phyloP scores from a whole-genome alignment of 2,329 filamentous ascomycete genomes.

The Ilyonectria robusta region DNA sequence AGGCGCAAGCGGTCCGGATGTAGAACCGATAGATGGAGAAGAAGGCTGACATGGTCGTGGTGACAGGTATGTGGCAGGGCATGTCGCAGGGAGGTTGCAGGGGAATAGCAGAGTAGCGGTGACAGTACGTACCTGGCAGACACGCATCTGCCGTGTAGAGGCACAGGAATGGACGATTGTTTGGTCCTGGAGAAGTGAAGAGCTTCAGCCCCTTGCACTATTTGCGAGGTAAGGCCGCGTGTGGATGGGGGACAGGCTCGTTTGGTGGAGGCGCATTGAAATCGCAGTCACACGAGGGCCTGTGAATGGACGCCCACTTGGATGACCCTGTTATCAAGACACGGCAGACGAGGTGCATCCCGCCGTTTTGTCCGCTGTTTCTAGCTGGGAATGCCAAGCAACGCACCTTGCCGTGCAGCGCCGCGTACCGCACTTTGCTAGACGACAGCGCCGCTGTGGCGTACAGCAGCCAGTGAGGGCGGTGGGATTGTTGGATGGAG shows the following conservation, averaged over 20 bases:
- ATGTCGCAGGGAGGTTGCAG: slow-evolving; percentile 7
- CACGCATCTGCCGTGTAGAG: background rate
- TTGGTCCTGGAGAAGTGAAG: slow-evolving; percentile 15
- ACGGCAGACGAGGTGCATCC: background rate
- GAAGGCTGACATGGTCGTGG: slow-evolving; percentile 8
- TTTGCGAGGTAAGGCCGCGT: slow-evolving; percentile 24
- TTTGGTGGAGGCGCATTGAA: slow-evolving; percentile 31
- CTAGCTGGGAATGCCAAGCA: slow-evolving; percentile 14
- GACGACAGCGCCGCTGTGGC: slow-evolving; percentile 15
- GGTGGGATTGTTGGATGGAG: slow-evolving; percentile 7
- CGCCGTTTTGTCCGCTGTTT: slow-evolving; percentile 25
- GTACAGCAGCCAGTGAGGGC: slow-evolving; percentile 8
- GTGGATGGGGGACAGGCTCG: slow-evolving; percentile 28
- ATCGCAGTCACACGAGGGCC: slow-evolving; percentile 21
- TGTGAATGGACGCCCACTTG: slow-evolving; percentile 29
- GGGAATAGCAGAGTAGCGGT: slow-evolving; percentile 37
- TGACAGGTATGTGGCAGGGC: slow-evolving; percentile 4
- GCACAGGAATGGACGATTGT: slow-evolving; percentile 16
- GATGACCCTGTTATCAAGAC: slow-evolving; percentile 20
- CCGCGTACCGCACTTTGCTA: slow-evolving; percentile 1
- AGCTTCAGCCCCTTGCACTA: slow-evolving; percentile 28
- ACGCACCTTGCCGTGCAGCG: slow-evolving; percentile 13
- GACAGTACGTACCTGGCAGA: slow-evolving; percentile 38
- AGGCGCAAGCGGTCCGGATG: slow-evolving; percentile 27
- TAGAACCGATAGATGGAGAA: slow-evolving; percentile 22